These are phyloP conservation scores for Aphanoascus verrucosus DNA, from an alignment of 2,329 filamentous ascomycete species.

Conservation along the genomic window DNA sequence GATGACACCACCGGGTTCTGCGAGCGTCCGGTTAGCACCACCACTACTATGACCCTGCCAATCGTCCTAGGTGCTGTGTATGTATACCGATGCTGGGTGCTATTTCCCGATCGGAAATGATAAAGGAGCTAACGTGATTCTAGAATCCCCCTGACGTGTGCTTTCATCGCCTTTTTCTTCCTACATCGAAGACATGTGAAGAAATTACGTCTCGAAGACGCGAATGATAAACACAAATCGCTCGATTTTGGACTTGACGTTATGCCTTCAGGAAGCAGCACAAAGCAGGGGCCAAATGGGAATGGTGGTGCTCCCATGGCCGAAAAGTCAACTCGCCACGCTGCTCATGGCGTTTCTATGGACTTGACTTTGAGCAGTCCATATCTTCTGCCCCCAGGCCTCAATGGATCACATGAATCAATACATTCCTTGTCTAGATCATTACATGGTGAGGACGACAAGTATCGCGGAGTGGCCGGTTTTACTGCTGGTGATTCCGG, in stretches of 20 bases:
- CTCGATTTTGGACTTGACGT: constrained; percentile 80
- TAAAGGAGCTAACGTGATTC: neutral
- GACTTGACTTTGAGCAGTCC: constrained; percentile 67
- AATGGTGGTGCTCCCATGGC: constrained; percentile 26
- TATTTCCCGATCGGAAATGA: neutral
- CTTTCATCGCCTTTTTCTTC: constrained; percentile 57
- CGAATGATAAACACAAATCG: constrained; percentile 75
- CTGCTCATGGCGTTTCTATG: constrained; percentile 45
- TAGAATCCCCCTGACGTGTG: constrained; percentile 65
- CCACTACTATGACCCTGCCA: constrained; percentile 49
- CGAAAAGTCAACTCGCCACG: constrained; percentile 26
- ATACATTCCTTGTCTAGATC: constrained; percentile 73
- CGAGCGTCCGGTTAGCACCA: constrained; percentile 48
- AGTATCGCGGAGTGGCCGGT: constrained; percentile 56
- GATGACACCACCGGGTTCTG: constrained; percentile 33
- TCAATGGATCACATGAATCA: constrained; percentile 73
- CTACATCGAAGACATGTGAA: constrained; percentile 69
- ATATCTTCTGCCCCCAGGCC: constrained; percentile 78
- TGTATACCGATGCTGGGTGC: constrained; percentile 29
- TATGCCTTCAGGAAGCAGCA: constrained; percentile 22
- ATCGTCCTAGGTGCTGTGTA: constrained; percentile 62
- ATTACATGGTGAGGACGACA: constrained; percentile 66
- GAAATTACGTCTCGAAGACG: constrained; percentile 65
- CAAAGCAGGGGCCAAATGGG: constrained; percentile 36
- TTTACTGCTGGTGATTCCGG: constrained; percentile 43